A percentile compares a stretch with the other conserved stretches of the same genome.
These are phyloP conservation scores for Chrysanthemum seticuspe DNA, from an alignment of 129 eudicot species.

Conservation along the genomic window DNA sequence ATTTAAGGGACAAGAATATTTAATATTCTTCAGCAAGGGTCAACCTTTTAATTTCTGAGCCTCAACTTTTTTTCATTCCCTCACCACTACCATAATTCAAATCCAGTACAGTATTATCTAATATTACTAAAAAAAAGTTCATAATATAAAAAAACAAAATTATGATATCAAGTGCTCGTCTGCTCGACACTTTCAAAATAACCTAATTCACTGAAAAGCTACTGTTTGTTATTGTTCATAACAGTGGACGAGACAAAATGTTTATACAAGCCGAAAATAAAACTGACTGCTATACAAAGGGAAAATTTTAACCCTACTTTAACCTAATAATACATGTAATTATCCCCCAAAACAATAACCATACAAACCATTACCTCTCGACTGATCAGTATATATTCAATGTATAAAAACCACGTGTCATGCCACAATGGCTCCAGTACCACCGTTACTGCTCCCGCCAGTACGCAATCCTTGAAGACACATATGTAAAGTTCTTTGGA, in stretches of 20 bases:
- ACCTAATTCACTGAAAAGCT: conserved; percentile 8
- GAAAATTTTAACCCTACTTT: conserved; percentile 31
- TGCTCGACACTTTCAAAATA: neutral
- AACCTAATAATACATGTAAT: conserved; percentile 25
- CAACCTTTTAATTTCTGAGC: neutral
- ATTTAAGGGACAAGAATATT: too few species aligned
- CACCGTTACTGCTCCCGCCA: conserved; percentile 32
- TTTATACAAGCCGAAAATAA: conserved; percentile 26
- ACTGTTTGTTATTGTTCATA: conserved; percentile 32
- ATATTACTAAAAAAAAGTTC: neutral
- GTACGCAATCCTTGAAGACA: conserved; percentile 78
- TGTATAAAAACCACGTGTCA: conserved; percentile 25
- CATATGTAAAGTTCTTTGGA: conserved; percentile 65
- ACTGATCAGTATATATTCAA: conserved; percentile 17
- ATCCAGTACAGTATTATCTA: neutral
- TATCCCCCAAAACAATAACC: conserved; percentile 24
- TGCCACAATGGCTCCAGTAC: conserved; percentile 9
- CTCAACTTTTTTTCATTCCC: conserved; percentile 6
- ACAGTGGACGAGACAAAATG: conserved; percentile 23
- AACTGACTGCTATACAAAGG: conserved; percentile 31
- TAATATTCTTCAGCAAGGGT: neutral
- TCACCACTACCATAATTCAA: neutral
- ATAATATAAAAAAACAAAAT: too few species aligned
- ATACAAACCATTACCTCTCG: conserved; percentile 23
- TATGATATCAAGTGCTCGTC: neutral